These are phyloP conservation scores for Pontederia paniculata DNA, from an alignment of 176 grass and related monocot species.

Conservation along the genomic window DNA sequence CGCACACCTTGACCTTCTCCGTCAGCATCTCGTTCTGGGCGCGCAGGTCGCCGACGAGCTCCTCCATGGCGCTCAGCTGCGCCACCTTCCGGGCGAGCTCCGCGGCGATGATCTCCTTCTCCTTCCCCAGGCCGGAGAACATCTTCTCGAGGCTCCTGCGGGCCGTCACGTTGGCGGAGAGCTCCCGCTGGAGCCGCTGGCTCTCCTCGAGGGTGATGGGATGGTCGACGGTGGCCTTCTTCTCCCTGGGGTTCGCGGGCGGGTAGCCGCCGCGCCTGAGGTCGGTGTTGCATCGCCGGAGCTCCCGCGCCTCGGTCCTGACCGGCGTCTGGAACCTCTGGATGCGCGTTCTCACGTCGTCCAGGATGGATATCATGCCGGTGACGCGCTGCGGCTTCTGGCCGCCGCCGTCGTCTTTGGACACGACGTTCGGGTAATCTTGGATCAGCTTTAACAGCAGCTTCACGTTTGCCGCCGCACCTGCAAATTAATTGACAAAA, in stretches of 20 bases:
- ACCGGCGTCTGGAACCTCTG: not conserved
- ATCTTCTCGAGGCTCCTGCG: conserved; percentile 22
- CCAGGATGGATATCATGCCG: conserved; percentile 9
- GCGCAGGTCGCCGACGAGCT: conserved; percentile 19
- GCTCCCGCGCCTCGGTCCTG: not conserved
- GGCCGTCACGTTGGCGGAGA: conserved; percentile 10
- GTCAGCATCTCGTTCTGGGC: conserved; percentile 19
- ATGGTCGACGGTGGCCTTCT: not conserved
- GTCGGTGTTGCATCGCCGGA: conserved; percentile 24
- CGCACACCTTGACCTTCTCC: conserved; percentile 19
- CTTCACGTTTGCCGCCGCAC: not conserved
- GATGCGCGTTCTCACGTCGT: conserved; percentile 5
- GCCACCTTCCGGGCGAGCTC: conserved; percentile 27
- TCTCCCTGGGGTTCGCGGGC: not conserved
- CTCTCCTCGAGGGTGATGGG: conserved; percentile 5
- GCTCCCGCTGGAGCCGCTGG: conserved; percentile 19
- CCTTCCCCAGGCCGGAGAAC: conserved; percentile 27
- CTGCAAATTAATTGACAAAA: not conserved
- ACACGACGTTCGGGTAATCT: not conserved
- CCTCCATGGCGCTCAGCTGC: conserved; percentile 22
- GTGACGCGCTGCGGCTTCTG: not conserved
- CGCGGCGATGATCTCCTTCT: conserved; percentile 20
- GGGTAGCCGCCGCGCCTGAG: not conserved
- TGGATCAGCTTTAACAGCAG: not conserved
- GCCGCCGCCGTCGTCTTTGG: not conserved